Evolutionary conservation across 192 early-diverging fungal species (phyloP).

Genomic region (Coemansia sp.): DNA sequence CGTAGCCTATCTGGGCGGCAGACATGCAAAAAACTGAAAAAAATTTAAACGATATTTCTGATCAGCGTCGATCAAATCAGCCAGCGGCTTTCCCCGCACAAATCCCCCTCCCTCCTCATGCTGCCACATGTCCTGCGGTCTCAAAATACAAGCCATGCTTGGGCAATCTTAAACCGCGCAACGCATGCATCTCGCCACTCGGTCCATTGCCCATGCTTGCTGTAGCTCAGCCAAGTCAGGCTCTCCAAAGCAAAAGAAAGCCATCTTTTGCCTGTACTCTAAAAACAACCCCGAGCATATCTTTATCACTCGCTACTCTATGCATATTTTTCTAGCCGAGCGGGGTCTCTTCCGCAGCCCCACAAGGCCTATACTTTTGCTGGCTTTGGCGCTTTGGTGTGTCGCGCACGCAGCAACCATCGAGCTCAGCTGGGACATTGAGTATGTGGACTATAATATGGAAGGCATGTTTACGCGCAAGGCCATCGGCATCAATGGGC

Average conservation of each 20-base stretch:
- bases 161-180: not conserved
- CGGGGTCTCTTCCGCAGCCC: not conserved
- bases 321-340: constrained; percentile 2
- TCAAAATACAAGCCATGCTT: not conserved
- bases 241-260: not conserved
- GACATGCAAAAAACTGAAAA: constrained; percentile 1
- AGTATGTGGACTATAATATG: constrained; percentile 56
- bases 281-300: not conserved
- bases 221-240: not conserved
- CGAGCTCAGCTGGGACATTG: constrained; percentile 63
- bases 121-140: not conserved
- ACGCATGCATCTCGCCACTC: not conserved
- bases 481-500: constrained; percentile 64
- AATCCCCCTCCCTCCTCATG: not conserved
- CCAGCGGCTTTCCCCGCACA: not conserved
- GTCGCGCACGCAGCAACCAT: constrained; percentile 29
- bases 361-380: not conserved
- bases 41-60: not conserved
- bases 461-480: constrained; percentile 60
- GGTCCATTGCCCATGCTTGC: not conserved
- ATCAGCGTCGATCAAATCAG: constrained; percentile 9
- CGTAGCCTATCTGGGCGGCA: not conserved
- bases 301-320: not conserved
- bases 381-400: not conserved
- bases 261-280: not conserved